Base-by-base conservation (phyloP, 148 eudicot species). In the Salicornia ramosissima region DNA sequence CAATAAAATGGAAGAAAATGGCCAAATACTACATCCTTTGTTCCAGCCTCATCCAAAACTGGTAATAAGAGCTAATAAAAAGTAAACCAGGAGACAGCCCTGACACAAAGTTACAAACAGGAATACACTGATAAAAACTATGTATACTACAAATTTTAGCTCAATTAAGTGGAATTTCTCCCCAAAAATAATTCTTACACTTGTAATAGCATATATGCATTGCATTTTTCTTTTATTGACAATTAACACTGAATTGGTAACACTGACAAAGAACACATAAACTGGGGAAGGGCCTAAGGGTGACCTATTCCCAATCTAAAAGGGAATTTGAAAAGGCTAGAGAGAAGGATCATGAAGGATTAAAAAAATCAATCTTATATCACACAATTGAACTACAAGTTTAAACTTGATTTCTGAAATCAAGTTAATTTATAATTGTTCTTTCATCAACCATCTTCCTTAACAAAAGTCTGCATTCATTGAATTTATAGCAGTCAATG, bases 61-160 rank as follows among this genome's bases (percentile, higher is more conserved):
- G 63, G 31, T 40, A 36, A 71, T n/a, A 36, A 36, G 49, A 18
- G 69, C 70, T 25, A 70, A 46, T 33, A 34, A 24, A 15, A 21
- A 3, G 39, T 2, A 9, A 28, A 18, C 64, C 43, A 62, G 11
- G 24, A 71, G 22, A 34, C 3, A 19, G 21, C 61, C 33, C 3
- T 6, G 11, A 54, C 8, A 52, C 72, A 43, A 54, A 51, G 11
- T 42, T 14, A 52, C 72, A 43, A 54, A 51, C 42, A 28, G 29
- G 3, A 73, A 10, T 29, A 2, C 33, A 64, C 21, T 19, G 34
- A 53, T 26, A n/a, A 10, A 54, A 36, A 19, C 14, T 24, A 71
- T 57, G 47, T 34, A 22, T 16, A 56, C 53, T 25, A 33, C n/a
- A 64, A 18, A 7, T 18, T n/a, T 33, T 39, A 34, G 55, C 47